Evolutionary conservation across 176 grass and related monocot genomes (phyloP).

Genomic region (Cenchrus americanus): DNA sequence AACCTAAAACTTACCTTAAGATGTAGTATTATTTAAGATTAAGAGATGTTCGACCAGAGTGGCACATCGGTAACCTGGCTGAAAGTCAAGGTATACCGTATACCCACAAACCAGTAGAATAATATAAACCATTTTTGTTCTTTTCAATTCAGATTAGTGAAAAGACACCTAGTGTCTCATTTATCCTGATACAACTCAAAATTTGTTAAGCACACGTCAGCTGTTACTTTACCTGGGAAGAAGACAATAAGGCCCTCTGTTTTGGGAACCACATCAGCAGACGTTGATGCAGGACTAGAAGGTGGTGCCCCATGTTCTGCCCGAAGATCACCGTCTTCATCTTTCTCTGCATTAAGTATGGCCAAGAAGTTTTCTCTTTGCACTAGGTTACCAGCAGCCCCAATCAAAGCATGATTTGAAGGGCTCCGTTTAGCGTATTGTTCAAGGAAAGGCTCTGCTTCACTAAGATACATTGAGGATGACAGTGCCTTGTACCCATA

Average conservation of each 20-base stretch:
- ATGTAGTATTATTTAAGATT: constrained; percentile 4
- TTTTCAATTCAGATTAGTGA: constrained; percentile 10
- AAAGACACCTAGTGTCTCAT: constrained; percentile 7
- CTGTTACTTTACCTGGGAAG: constrained; percentile 79
- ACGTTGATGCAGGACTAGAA: constrained; percentile 51
- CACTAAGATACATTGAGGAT: constrained; percentile 79
- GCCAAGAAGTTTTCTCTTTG: constrained; percentile 88
- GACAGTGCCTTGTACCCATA: constrained; percentile 73
- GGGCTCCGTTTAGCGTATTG: constrained; percentile 81
- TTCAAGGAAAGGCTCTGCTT: constrained; percentile 98
- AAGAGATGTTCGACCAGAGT: neutral
- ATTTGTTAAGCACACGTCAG: neutral
- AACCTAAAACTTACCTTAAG: neutral
- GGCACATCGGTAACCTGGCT: neutral
- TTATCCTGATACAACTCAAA: constrained; percentile 9
- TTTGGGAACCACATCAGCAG: constrained; percentile 72
- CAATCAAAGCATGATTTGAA: constrained; percentile 84
- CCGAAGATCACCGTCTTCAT: constrained; percentile 92
- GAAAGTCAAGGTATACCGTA: neutral
- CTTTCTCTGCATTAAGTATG: constrained; percentile 67
- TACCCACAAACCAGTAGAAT: neutral
- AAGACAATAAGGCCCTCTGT: constrained; percentile 89
- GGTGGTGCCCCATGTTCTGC: constrained; percentile 50
- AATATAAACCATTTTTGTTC: neutral
- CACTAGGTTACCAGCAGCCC: constrained; percentile 84